Evolutionary conservation across 108 stramenopile genomes (phyloP).

Genomic region (Licmophora abbreviata): DNA sequence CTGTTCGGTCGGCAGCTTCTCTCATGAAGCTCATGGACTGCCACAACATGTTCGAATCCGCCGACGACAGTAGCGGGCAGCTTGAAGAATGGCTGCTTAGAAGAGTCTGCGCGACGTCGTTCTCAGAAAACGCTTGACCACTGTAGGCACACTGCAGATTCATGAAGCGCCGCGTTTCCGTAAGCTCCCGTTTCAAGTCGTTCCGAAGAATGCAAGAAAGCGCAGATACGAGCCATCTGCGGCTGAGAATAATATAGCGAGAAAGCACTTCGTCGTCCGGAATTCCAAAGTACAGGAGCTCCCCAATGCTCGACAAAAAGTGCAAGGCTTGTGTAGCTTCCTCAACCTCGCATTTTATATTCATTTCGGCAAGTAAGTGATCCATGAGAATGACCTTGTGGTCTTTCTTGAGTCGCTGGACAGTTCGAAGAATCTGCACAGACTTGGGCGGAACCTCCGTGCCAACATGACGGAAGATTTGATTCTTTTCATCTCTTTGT

Average conservation of each 20-base stretch:
- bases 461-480: constrained; percentile 40
- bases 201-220: constrained; percentile 59
- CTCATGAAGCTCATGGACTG: constrained; percentile 59
- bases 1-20: constrained; percentile 54
- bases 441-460: constrained; percentile 25
- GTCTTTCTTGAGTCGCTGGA: constrained; percentile 27
- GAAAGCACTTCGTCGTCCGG: constrained; percentile 28
- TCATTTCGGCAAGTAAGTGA: constrained; percentile 25
- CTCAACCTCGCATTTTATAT: constrained; percentile 7
- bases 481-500: constrained; percentile 13
- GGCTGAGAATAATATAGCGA: constrained; percentile 55
- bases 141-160: constrained; percentile 31
- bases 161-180: constrained; percentile 31
- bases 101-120: constrained; percentile 26
- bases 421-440: constrained; percentile 21
- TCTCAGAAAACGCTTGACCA: constrained; percentile 34
- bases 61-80: constrained; percentile 35
- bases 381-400: constrained; percentile 41
- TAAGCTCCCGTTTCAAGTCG: constrained; percentile 39
- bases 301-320: constrained; percentile 37
- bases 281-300: constrained; percentile 38
- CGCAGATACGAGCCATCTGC: constrained; percentile 71
- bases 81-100: constrained; percentile 7
- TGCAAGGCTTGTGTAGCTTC: constrained; percentile 26
- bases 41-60: constrained; percentile 61